Conservation (phyloP, 345 rosid genomes). For the Aquilaria malaccensis region DNA sequence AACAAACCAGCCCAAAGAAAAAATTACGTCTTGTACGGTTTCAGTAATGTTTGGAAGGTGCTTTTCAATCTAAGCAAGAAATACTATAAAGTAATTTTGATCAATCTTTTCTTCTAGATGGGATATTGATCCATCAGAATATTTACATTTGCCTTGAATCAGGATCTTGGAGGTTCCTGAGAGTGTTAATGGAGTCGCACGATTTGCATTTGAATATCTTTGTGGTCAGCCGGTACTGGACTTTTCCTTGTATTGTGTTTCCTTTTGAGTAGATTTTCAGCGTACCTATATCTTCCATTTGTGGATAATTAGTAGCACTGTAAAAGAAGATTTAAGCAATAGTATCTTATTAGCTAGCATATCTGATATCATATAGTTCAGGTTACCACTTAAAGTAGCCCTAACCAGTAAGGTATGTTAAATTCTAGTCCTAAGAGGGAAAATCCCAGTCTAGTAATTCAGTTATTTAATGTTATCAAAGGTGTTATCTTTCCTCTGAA, state of each 20-base stretch:
- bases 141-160: conserved; percentile 11
- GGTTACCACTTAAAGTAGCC: too few species aligned
- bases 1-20: conserved; percentile 47
- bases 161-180: conserved; percentile 70
- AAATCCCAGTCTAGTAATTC: too few species aligned
- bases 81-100: neutral
- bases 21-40: conserved; percentile 48
- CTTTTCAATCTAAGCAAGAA: conserved; percentile 5
- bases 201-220: conserved; percentile 73
- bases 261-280: too few species aligned
- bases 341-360: too few species aligned
- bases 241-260: conserved; percentile 8
- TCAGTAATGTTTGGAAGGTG: conserved; percentile 98
- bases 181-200: conserved; percentile 83
- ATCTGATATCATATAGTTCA: too few species aligned
- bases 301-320: too few species aligned
- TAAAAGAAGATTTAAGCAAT: too few species aligned
- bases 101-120: conserved; percentile 1
- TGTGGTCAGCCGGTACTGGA: conserved; percentile 66
- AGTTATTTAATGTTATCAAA: too few species aligned
- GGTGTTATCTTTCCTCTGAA: neutral
- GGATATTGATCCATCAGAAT: too few species aligned
- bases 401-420: too few species aligned
- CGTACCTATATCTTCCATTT: too few species aligned
- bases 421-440: too few species aligned